Percentiles rank a stretch among this genome's conserved stretches.
Evolutionary conservation across 225 moss, liverwort and hornwort genomes (phyloP).

Genomic region (Physcomitrium patens): DNA sequence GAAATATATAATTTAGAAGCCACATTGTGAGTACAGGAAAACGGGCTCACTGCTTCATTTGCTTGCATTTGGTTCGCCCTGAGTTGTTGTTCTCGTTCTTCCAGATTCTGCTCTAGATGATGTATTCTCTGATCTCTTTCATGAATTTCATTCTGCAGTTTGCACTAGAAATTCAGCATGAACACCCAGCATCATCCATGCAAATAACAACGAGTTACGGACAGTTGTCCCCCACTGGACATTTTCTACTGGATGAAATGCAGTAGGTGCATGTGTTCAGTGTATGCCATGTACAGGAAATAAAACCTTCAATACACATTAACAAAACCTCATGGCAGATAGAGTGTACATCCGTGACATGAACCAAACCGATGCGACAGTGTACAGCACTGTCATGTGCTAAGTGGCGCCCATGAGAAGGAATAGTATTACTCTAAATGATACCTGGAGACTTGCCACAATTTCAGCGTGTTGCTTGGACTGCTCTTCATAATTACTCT

Average conservation of each 20-base stretch:
- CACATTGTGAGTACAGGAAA: background rate
- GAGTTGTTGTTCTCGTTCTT: conserved; percentile 71
- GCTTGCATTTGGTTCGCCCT: conserved; percentile 75
- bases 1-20: background rate
- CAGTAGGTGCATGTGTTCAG: background rate
- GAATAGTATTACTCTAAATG: background rate
- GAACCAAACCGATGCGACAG: background rate
- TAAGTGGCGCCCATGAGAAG: background rate
- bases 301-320: background rate
- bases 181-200: background rate
- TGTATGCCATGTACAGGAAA: background rate
- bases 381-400: background rate
- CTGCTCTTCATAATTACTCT: conserved; percentile 64
- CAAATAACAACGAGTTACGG: background rate
- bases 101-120: conserved; percentile 71
- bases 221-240: background rate
- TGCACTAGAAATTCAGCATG: background rate
- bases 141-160: conserved; percentile 62
- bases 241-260: background rate
- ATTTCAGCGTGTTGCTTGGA: conserved; percentile 72
- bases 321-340: background rate
- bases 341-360: background rate
- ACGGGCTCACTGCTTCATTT: conserved; percentile 70
- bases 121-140: conserved; percentile 75
- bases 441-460: conserved; percentile 69